Percentiles rank a stretch among this genome's conserved stretches.
phyloP scores from a whole-genome alignment of 257 asterid species.

The Fraxinus quadrangulata region DNA sequence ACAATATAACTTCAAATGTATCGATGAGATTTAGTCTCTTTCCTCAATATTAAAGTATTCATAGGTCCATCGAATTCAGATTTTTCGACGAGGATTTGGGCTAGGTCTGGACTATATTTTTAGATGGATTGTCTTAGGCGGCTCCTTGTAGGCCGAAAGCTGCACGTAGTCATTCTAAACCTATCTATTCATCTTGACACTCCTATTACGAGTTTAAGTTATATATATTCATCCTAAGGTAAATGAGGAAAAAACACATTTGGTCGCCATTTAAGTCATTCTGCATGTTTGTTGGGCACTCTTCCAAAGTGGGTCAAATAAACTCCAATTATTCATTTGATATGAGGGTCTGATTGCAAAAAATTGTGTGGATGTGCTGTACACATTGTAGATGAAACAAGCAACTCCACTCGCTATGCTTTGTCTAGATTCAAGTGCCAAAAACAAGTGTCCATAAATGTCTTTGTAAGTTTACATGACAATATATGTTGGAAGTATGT shows the following conservation, averaged over 20 bases:
- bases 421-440: conserved; percentile 26
- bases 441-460: conserved; percentile 31
- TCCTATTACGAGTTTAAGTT: no score
- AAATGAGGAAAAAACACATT: neutral
- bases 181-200: no score
- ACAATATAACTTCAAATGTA: no score
- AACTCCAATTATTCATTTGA: neutral
- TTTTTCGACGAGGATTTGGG: no score
- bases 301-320: neutral
- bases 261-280: neutral
- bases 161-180: no score
- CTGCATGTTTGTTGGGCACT: neutral
- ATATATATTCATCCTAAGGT: no score
- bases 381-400: conserved; percentile 17
- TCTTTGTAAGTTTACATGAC: conserved; percentile 16
- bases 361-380: neutral
- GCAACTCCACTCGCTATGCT: conserved; percentile 30
- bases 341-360: neutral
- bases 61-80: no score
- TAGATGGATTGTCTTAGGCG: no score
- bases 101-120: no score
- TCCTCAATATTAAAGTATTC: no score
- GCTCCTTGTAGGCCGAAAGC: no score
- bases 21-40: no score
- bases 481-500: neutral